phyloP scores from a whole-genome alignment of 192 early-diverging fungal species.

The Irineochytrium annulatum region DNA sequence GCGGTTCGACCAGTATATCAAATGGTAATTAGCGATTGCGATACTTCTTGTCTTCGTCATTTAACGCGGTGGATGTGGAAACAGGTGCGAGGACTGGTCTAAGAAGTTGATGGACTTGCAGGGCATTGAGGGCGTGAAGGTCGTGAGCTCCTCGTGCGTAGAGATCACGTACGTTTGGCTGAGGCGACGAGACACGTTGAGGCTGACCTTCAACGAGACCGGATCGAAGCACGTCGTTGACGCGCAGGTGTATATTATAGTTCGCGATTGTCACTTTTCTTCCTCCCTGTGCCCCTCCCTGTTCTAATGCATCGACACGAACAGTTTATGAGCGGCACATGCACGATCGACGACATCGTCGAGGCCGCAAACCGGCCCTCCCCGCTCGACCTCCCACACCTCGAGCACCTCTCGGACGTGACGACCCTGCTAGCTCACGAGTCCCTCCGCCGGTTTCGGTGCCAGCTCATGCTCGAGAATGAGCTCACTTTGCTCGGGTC shows the following conservation, averaged over 20 bases:
- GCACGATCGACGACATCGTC: neutral
- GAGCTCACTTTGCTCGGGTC: too few relatives aligned
- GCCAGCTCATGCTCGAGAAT: too few relatives aligned
- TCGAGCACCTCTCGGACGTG: too few relatives aligned
- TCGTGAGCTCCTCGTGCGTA: neutral
- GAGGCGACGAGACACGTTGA: neutral
- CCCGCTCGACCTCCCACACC: too few relatives aligned
- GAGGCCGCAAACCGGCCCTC: neutral
- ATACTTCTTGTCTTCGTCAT: neutral
- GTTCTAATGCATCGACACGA: neutral
- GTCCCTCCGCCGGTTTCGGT: too few relatives aligned
- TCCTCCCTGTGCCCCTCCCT: neutral
- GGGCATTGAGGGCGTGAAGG: neutral
- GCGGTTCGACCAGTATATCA: conserved; percentile 8
- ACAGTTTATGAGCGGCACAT: neutral
- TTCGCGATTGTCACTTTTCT: neutral
- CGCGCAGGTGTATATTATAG: neutral
- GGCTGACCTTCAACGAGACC: neutral
- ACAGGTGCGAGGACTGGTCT: conserved; percentile 22
- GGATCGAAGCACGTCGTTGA: neutral
- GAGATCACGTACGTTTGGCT: neutral
- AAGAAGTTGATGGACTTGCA: conserved; percentile 17
- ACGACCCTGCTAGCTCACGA: too few relatives aligned
- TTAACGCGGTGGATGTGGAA: neutral
- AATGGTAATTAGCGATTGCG: conserved; percentile 5